Evolutionary conservation across 2,329 filamentous ascomycete genomes (phyloP).

Genomic region (Cyphellophora europaea): DNA sequence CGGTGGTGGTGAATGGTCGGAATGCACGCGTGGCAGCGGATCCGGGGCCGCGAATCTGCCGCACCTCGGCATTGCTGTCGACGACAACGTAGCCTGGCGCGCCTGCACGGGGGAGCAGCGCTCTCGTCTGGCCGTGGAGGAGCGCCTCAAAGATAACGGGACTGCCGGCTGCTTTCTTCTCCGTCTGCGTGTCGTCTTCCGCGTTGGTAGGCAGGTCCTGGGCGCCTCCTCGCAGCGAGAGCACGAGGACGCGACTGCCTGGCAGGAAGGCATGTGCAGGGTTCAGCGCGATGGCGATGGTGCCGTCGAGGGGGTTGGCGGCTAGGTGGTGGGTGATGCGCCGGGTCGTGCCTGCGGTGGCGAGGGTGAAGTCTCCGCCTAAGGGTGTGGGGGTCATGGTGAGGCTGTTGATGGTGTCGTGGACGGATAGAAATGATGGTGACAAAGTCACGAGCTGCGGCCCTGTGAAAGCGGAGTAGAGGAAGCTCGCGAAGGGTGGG

Average conservation of each 20-base stretch:
- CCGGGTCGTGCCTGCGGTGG: conserved; percentile 3
- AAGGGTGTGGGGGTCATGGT: conserved; percentile 5
- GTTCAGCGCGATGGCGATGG: conserved; percentile 10
- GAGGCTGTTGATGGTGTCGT: conserved; percentile 59
- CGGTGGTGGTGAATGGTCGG: background rate
- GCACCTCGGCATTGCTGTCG: conserved; percentile 8
- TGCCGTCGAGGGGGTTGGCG: conserved; percentile 11
- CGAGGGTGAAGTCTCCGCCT: conserved; percentile 5
- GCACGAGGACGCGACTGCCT: background rate
- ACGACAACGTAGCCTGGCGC: conserved; percentile 11
- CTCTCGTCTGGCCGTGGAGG: conserved; percentile 5
- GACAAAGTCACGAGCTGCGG: conserved; percentile 69
- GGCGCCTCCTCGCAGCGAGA: background rate
- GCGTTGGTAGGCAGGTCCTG: background rate
- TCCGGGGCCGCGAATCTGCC: conserved; percentile 3
- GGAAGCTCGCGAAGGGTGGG: conserved; percentile 55
- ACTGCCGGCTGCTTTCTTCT: conserved; percentile 5
- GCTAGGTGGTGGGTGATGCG: conserved; percentile 7
- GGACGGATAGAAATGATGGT: conserved; percentile 61
- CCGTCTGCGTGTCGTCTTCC: background rate
- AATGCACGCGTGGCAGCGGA: conserved; percentile 1
- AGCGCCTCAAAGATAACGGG: conserved; percentile 8
- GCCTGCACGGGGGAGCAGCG: conserved; percentile 8
- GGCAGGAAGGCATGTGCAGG: background rate
- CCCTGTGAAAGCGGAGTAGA: conserved; percentile 61